Evolutionary conservation across 495 filamentous ascomycete genomes (phyloP).

Genomic region (Lasiosphaeria hispida): DNA sequence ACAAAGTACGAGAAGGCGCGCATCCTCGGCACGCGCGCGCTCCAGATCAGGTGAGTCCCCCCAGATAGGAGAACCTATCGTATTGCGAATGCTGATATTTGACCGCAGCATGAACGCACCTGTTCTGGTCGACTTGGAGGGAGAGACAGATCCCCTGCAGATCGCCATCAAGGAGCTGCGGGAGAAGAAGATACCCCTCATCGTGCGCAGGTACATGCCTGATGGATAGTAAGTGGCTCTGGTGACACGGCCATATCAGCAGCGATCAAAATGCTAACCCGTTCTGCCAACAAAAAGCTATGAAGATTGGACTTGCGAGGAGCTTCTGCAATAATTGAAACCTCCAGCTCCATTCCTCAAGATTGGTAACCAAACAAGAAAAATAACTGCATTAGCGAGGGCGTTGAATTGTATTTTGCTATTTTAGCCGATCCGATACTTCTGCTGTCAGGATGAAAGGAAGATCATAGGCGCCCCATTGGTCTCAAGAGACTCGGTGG

Average conservation of each 20-base stretch:
- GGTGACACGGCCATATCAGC: background rate
- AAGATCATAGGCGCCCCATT: no score
- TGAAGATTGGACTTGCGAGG: conserved; percentile 98
- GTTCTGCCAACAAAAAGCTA: conserved; percentile 57
- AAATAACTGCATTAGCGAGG: conserved; percentile 31
- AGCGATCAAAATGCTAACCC: background rate
- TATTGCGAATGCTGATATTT: background rate
- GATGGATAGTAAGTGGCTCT: conserved; percentile 83
- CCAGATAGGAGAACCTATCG: background rate
- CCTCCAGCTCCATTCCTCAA: background rate
- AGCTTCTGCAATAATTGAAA: conserved; percentile 59
- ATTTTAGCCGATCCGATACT: background rate
- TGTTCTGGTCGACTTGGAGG: conserved; percentile 92
- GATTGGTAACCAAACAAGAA: background rate
- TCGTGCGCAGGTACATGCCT: conserved; percentile 90
- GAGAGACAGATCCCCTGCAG: conserved; percentile 94
- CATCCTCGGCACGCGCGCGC: conserved; percentile 84
- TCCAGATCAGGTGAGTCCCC: conserved; percentile 81
- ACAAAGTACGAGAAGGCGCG: conserved; percentile 97
- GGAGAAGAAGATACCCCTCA: conserved; percentile 97
- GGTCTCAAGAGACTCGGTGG: no score
- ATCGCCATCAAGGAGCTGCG: conserved; percentile 95
- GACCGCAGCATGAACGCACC: conserved; percentile 87
- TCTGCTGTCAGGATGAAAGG: no score
- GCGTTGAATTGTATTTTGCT: conserved; percentile 20